Conservation (phyloP, 495 filamentous ascomycete species). For the Talaromyces thailandensis region DNA sequence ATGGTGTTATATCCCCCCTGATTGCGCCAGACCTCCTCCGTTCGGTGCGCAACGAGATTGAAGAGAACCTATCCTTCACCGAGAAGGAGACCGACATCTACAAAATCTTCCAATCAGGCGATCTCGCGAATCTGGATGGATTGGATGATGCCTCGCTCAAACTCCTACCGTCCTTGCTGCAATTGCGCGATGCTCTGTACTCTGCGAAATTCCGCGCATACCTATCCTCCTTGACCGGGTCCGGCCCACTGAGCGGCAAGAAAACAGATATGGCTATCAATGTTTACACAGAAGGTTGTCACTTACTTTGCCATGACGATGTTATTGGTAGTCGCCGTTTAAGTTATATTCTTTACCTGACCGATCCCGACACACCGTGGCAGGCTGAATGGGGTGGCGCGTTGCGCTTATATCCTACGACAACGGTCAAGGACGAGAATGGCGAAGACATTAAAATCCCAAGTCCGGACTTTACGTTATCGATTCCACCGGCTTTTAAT, state of each 20-base stretch:
- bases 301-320: constrained; percentile 94
- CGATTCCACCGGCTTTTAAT: constrained; percentile 90
- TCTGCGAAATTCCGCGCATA: constrained; percentile 82
- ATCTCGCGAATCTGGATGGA: constrained; percentile 93
- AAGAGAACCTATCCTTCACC: constrained; percentile 82
- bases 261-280: constrained; percentile 99
- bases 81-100: constrained; percentile 99
- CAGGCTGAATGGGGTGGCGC: constrained; percentile 90
- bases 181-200: constrained; percentile 87
- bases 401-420: constrained; percentile 78
- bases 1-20: constrained; percentile 75
- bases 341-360: constrained; percentile 95
- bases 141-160: constrained; percentile 73
- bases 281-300: constrained; percentile 92
- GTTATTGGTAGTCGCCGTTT: constrained; percentile 90
- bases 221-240: constrained; percentile 72
- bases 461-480: constrained; percentile 59
- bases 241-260: constrained; percentile 76
- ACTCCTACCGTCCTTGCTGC: constrained; percentile 74
- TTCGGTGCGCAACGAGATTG: constrained; percentile 80
- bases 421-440: constrained; percentile 49
- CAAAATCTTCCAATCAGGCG: constrained; percentile 97
- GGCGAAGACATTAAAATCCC: constrained; percentile 69
- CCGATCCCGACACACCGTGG: constrained; percentile 88
- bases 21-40: constrained; percentile 75